phyloP scores from a whole-genome alignment of 192 early-diverging fungal species.

The Coemansia umbellata region DNA sequence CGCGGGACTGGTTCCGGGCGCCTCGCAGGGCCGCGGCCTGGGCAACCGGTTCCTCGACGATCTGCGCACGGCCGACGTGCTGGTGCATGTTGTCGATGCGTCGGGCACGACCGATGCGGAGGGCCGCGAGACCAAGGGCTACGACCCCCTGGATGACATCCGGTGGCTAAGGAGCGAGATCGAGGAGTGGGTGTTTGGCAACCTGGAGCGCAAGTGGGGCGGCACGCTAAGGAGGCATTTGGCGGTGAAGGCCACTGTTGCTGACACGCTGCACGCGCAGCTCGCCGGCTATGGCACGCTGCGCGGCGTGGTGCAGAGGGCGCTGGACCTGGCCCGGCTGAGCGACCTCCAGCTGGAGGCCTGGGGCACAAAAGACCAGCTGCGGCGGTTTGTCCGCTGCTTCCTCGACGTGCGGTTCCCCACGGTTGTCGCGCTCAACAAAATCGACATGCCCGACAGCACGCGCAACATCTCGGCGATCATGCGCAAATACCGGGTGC shows the following conservation, averaged over 20 bases:
- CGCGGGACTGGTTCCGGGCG: conserved; percentile 80
- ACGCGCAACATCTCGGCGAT: conserved; percentile 81
- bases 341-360: conserved; percentile 40
- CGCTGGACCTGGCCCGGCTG: conserved; percentile 16
- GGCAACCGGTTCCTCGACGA: conserved; percentile 84
- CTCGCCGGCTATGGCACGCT: conserved; percentile 45
- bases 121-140: conserved; percentile 73
- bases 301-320: conserved; percentile 22
- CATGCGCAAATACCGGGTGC: conserved; percentile 57
- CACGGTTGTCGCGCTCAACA: conserved; percentile 79
- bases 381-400: conserved; percentile 56
- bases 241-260: conserved; percentile 43
- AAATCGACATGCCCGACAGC: conserved; percentile 79
- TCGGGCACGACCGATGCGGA: conserved; percentile 76
- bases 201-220: conserved; percentile 66
- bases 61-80: conserved; percentile 66
- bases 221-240: conserved; percentile 64
- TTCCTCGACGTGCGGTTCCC: conserved; percentile 80
- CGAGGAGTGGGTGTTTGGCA: conserved; percentile 70
- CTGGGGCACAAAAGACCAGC: conserved; percentile 58
- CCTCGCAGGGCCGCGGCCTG: conserved; percentile 67
- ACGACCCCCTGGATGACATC: conserved; percentile 81
- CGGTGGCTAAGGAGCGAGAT: conserved; percentile 76
- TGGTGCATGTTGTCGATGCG: conserved; percentile 84
- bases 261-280: conserved; percentile 47